Evolutionary conservation across 106 monocot genomes (phyloP).

Genomic region (Dendrobium huoshanense): DNA sequence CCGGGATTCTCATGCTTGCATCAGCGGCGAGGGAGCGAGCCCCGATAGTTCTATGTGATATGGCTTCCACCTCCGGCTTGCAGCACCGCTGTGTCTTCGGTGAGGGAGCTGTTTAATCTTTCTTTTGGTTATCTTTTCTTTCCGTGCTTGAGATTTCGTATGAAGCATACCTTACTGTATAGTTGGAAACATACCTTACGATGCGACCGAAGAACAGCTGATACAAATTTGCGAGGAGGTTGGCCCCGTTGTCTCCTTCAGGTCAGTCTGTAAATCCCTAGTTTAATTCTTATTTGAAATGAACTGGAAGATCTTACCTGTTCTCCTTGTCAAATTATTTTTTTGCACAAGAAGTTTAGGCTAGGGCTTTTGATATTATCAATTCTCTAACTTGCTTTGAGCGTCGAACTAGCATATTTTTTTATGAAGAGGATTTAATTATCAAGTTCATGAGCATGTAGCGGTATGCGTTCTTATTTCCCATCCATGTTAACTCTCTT

Average conservation of each 20-base stretch:
- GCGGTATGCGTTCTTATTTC: background rate
- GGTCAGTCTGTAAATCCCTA: constrained; percentile 29
- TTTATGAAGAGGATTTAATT: background rate
- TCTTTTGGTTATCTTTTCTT: background rate
- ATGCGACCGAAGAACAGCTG: constrained; percentile 91
- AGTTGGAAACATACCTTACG: constrained; percentile 99
- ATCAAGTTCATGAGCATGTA: background rate
- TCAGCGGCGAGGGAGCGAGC: background rate
- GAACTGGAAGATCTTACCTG: background rate
- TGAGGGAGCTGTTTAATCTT: constrained; percentile 14
- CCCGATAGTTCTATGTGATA: constrained; percentile 9
- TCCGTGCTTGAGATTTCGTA: background rate
- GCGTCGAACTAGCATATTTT: background rate
- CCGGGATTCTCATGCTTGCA: background rate
- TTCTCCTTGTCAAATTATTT: background rate
- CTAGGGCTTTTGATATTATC: background rate
- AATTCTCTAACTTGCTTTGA: background rate
- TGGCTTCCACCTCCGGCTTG: constrained; percentile 47
- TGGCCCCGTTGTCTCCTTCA: constrained; percentile 93
- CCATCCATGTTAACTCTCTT: background rate
- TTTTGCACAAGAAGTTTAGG: background rate
- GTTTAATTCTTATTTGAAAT: background rate
- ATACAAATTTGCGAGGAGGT: constrained; percentile 96
- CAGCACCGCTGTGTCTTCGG: constrained; percentile 92
- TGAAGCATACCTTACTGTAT: constrained; percentile 3